Base-by-base conservation (phyloP, 106 monocot genomes). In the Acorus gramineus region DNA sequence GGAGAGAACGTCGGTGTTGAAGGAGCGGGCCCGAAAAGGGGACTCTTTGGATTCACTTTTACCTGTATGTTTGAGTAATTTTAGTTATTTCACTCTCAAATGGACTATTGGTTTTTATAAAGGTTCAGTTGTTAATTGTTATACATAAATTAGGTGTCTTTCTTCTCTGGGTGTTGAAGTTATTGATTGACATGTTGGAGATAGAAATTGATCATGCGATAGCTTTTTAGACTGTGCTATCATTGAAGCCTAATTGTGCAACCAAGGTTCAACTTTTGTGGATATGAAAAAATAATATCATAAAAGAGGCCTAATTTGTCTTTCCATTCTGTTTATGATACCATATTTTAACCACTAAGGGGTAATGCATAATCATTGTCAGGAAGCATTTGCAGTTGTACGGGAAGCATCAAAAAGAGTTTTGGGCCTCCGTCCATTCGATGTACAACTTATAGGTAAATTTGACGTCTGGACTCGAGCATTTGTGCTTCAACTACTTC, bases 381-480 rank as follows among this genome's bases (percentile, higher is more conserved):
- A 96, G 90, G 90, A 96, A 87, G 95, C 90, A 72, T 96, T 96
- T 85, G 80, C 90, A 60, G 78, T 90, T 8, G 90, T 96, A 52
- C 90, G 95, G 74, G 95, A 96, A 56, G 95, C 86, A 69, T 96
- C 95, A 8, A 91, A 81, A 66, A 87, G 95, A 78, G 85, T 96
- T 69, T 71, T 96, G 59, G 95, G 95, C 14, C 84, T 96, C 64
- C 90, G 95, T 9, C 95, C 90, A 52, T 96, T 96, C 69, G 95
- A 96, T 79, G 95, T 96, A 13, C 95, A 96, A 44, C 62, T 96
- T 57, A 90, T 96, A 71, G 95, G 95, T 89, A 69, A 46, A 7
- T 56, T 48, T 58, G 3, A 5, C 56, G 64, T 59, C 55, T 79
- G 45, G 49, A 12, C 11, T 28, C 28, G 28, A 28, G 28, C 28